Base-by-base conservation (phyloP, 2,329 filamentous ascomycete species). In the Xylariaceae sp. region DNA sequence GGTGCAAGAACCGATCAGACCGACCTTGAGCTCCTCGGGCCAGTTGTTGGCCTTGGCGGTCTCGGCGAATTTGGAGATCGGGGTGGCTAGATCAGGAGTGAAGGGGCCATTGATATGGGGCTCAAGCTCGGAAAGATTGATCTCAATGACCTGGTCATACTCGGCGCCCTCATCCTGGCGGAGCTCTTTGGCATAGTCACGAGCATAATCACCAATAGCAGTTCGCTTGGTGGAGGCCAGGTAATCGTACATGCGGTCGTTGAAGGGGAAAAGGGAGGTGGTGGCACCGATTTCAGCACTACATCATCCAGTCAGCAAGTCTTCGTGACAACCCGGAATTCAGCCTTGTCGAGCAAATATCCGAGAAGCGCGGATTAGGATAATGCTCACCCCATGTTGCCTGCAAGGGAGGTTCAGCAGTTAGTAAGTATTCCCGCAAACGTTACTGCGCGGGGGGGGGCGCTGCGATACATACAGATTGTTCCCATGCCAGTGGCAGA, bases 21-120 rank as follows among this genome's bases (percentile, higher is more conserved):
- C 90, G 53, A 94, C 92, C 74, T 95, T 96, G 59, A 98, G 76
- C 63, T 95, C 88, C 67, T 92, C 83, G 14, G 92, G 92, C 92
- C 92, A 98, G 66, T 83, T 80, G 73, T 98, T 95, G 59, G 83
- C 81, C 74, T 94, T 88, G 59, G 90, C 90, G 53, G 88, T 87
- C 60, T 94, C 83, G 69, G 85, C 88, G 73, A 97, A 95, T 74
- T 96, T 92, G 70, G 88, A 95, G 65, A 98, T 94, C 36, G 92
- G 92, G 6, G 92, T 97, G 40, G 88, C 89, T 69, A 98, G 76
- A 79, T 98, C 92, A 46, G 92, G 92, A 18, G 92, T 98, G 79
- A 97, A 97, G 50, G 92, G 92, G 52, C 92, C 92, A 74, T 98
- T 98, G 73, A 98, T 88, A 65, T 97, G 88, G 52, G 92, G 92